Base-by-base conservation (phyloP, 352 stramenopile genomes). In the Aphanomyces astaci region DNA sequence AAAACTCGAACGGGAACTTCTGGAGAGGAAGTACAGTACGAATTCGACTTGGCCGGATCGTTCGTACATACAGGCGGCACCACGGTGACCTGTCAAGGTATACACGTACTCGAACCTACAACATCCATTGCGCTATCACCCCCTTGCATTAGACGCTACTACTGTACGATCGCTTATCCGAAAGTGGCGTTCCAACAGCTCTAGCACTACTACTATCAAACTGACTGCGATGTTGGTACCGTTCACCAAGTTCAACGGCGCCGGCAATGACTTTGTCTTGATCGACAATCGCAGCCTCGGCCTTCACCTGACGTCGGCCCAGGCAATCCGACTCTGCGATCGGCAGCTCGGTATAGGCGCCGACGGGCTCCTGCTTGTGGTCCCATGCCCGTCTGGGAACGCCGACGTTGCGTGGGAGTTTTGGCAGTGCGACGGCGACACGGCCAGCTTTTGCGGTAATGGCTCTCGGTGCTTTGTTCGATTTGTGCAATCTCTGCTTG, bases 231-330 rank as follows among this genome's bases (percentile, higher is more conserved):
- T 68, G 62, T 33, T 40, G 31, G 62, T 68, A 10, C 62, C 43
- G 24, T 68, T 68, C 46, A 68, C 62, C 62, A 68, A 68, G 32
- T 59, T 68, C 24, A 51, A 68, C 24, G 62, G 62, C 43, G 62
- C 62, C 11, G 62, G 48, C 22, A 68, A 68, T 33, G 62, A 68
- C 62, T 68, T 68, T 45, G 45, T 68, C 24, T 28, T 68, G 7
- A 45, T 68, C 33, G 62, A 68, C 51, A 68, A 68, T 17, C 46
- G 62, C 9, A 46, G 28, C 9, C 62, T 60, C 5, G 32, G 45
- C 17, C 28, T 68, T 27, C 7, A 48, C 9, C 25, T 68, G 24
- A 68, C 62, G 15, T 25, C 62, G 32, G 62, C 19, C 1, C 62
- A 68, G 15, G 62, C 62, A 17, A 68, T 68, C 25, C 62, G 43